Conservation (phyloP, 2,329 filamentous ascomycete genomes). For the Xylariaceae sp. region DNA sequence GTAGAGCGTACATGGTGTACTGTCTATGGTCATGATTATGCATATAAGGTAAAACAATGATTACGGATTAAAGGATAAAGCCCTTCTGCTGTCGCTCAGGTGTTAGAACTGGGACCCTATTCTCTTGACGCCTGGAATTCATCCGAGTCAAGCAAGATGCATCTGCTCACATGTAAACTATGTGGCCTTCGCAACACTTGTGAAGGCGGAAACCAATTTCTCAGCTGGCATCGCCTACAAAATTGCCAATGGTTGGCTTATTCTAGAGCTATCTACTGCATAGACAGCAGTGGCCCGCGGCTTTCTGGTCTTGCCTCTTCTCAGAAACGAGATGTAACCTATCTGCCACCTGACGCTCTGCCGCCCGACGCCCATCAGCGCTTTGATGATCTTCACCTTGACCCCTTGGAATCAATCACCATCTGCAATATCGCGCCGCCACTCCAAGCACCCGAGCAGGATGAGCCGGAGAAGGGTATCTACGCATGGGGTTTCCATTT, state of each 20-base stretch:
- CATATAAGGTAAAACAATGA: too few relatives aligned
- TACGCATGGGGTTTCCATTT: slow-evolving; percentile 29
- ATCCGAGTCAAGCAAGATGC: too few relatives aligned
- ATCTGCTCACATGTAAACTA: too few relatives aligned
- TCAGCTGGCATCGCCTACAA: too few relatives aligned
- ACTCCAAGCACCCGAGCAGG: slow-evolving; percentile 10
- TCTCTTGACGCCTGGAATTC: too few relatives aligned
- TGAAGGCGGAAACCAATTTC: too few relatives aligned
- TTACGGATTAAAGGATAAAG: too few relatives aligned
- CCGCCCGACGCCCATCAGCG: slow-evolving; percentile 23
- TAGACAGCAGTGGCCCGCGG: slow-evolving; percentile 12
- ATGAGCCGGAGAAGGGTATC: slow-evolving; percentile 12
- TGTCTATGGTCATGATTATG: too few relatives aligned
- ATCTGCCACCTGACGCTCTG: slow-evolving; percentile 11
- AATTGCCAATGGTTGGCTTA: background rate
- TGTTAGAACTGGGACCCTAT: too few relatives aligned
- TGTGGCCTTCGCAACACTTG: too few relatives aligned
- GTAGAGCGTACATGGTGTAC: too few relatives aligned
- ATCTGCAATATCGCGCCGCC: slow-evolving; percentile 20
- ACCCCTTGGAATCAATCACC: slow-evolving; percentile 16
- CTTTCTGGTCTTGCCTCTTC: slow-evolving; percentile 27
- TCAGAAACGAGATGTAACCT: slow-evolving; percentile 2
- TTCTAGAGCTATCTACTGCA: slow-evolving; percentile 27
- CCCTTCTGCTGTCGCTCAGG: too few relatives aligned
- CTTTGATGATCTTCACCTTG: slow-evolving; percentile 19